phyloP scores from a whole-genome alignment of 345 rosid genomes.

The Eutrema yunnanense region DNA sequence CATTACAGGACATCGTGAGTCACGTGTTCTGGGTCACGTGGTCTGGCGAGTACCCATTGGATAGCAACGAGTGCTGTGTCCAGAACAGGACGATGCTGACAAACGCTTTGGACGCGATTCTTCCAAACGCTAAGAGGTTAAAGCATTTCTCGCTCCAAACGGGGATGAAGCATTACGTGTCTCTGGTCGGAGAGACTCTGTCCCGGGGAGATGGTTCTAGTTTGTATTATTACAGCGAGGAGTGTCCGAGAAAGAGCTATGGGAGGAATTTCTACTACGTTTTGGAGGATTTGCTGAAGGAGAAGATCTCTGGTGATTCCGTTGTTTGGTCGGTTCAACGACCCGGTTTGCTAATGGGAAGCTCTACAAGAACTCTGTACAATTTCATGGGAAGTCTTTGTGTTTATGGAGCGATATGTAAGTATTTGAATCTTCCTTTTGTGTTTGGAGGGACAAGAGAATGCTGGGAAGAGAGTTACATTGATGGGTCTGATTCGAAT shows the following conservation, averaged over 20 bases:
- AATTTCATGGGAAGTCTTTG: slow-evolving; percentile 76
- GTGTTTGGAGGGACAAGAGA: slow-evolving; percentile 81
- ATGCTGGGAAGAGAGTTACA: slow-evolving; percentile 77
- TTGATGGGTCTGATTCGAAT: slow-evolving; percentile 69
- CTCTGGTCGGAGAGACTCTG: slow-evolving; percentile 33
- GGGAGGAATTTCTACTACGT: slow-evolving; percentile 56
- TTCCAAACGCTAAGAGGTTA: slow-evolving; percentile 43
- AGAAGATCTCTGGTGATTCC: slow-evolving; percentile 36
- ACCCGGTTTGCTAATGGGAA: slow-evolving; percentile 80
- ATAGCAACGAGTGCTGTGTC: slow-evolving; percentile 52
- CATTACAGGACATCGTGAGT: slow-evolving; percentile 44
- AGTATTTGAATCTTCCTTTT: slow-evolving; percentile 59
- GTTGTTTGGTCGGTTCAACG: slow-evolving; percentile 73
- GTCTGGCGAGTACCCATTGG: slow-evolving; percentile 55
- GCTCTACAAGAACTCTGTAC: slow-evolving; percentile 52
- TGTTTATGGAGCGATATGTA: slow-evolving; percentile 69
- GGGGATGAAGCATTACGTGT: slow-evolving; percentile 78
- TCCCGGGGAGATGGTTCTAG: slow-evolving; percentile 5
- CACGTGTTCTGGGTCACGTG: slow-evolving; percentile 89
- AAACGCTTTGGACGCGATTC: slow-evolving; percentile 58
- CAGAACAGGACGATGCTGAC: slow-evolving; percentile 64
- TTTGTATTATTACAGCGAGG: slow-evolving; percentile 41
- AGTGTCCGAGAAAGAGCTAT: slow-evolving; percentile 42
- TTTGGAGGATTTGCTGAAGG: slow-evolving; percentile 67
- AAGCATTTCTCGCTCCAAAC: slow-evolving; percentile 82